Evolutionary conservation across 2,329 filamentous ascomycete species (phyloP), one percentile per base, ranked within the genome.

Genomic region (Taxawa tesnikishii): DNA sequence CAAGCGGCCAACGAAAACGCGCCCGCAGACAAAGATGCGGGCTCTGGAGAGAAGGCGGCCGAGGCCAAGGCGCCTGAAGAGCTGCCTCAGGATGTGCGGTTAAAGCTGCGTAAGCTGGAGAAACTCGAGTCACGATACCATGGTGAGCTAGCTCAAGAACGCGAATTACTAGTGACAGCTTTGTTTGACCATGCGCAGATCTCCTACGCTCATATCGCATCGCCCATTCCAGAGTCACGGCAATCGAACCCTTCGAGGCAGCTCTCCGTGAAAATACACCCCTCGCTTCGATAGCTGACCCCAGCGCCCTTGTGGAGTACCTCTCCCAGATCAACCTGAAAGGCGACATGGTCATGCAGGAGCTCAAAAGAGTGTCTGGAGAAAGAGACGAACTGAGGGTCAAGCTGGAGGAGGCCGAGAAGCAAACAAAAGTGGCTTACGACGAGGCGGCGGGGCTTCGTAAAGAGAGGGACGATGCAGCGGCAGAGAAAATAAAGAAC

Each of bases 201-300:
- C 67, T 98, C 1, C 66, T 96, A 30, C 79, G 84, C 35, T 94
- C 88, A 6, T 98, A 98, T 58, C 75, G 85, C 39, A 78, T 87
- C 42, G 90, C 90, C 12, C 88, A 98, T 60, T 75, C 82, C 36
- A 77, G 85, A 31, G 83, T 87, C 26, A 75, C 81, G 9, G 75
- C 81, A 3, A 92, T 96, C 48, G 90, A 96, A 50, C 81, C 84
- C 0, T 98, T 98, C 53, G 90, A 98, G 59, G 79, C 83, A 33
- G 78, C 81, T 1, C 67, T 98, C 6, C 83, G 84, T 46, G 90
- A 98, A 52, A 83, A 93, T 46, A 98, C 90, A 0, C 88, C 90
- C 3, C 63, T 96, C 21, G 82, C 83, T 4, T 88, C 84, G 11
- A 94, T 98, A 45, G 70, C 67, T 44, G 90, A 98, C 38, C 83